Base-by-base conservation (phyloP, 1,284 basidiomycete species). In the Moesziomyces sp. region DNA sequence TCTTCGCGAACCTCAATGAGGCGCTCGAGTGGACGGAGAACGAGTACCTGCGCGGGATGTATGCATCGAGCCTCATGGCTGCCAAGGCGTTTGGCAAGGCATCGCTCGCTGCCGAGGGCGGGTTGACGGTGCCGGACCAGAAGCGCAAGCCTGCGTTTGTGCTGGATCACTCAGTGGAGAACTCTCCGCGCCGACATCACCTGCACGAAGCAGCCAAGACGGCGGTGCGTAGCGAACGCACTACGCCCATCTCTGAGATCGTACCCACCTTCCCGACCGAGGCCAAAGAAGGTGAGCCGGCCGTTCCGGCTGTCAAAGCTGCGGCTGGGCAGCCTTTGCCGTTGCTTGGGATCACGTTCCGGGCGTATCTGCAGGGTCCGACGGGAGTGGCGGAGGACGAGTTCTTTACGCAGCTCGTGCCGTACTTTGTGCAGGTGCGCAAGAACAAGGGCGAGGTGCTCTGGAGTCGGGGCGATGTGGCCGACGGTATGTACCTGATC, bases 1-100 rank as follows among this genome's bases (percentile, higher is more conserved):
- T 95, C 16, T 97, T 97, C 82, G 88, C 87, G 57, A 90, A 88
- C 8, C 87, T 96, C 74, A 94, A 92, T 80, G 93, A 97, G 82
- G 95, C 94, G 0, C 89, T 98, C 86, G 95, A 98, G 85, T 97
- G 80, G 93, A 93, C 75, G 21, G 79, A 79, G 44, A 78, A 86
- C 69, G 81, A 83, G 28, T 86, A 85, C 58, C 69, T 86, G 24
- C 80, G 85, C 21, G 82, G 82, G 21, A 72, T 86, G 54, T 86
- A 86, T 55, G 72, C 79, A 38, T 81, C 80, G n/a, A 76, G 75
- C 35, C 61, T 82, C 13, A 77, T 76, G 18, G 80, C 83, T 1
- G 83, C 81, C 13, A 81, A 79, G 45, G 79, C 76, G 49, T 83
- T 85, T 28, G 79, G 77, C 1, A 74, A 79, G 21, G 83, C 82